A percentile compares a stretch with the other conserved stretches of the same genome.
Conservation (phyloP, 331 rosid species). For the Telfairia occidentalis region DNA sequence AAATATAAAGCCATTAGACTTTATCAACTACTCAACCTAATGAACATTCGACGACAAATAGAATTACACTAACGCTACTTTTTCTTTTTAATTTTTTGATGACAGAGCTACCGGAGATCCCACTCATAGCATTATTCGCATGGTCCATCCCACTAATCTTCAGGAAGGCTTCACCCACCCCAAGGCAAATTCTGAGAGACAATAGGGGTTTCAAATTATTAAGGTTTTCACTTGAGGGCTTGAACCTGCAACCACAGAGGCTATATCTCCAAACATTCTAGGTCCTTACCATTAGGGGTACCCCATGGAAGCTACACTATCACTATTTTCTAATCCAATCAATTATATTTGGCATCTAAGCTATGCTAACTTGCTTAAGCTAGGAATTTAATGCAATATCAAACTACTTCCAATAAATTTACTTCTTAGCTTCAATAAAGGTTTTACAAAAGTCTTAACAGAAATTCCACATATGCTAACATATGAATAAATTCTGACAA, state of each 20-base stretch:
- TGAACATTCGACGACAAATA: neutral
- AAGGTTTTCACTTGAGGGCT: neutral
- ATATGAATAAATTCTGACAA: neutral
- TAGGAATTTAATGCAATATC: neutral
- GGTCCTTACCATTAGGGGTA: too few species aligned
- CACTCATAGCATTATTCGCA: neutral
- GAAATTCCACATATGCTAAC: neutral
- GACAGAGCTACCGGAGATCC: neutral
- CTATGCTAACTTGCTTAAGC: neutral
- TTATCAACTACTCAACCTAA: neutral
- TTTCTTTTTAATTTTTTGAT: too few species aligned
- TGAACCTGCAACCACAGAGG: neutral
- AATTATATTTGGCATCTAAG: neutral
- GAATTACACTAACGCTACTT: too few species aligned
- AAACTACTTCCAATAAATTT: neutral
- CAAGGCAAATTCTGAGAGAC: neutral
- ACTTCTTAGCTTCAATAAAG: neutral
- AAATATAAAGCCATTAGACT: neutral
- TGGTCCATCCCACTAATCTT: neutral
- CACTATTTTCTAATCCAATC: neutral
- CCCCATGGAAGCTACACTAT: neutral
- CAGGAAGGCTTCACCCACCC: neutral
- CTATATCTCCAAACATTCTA: too few species aligned
- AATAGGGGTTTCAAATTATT: neutral
- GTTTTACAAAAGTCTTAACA: neutral